phyloP scores from a whole-genome alignment of 2,329 filamentous ascomycete species.

The Didymella keratinophila region DNA sequence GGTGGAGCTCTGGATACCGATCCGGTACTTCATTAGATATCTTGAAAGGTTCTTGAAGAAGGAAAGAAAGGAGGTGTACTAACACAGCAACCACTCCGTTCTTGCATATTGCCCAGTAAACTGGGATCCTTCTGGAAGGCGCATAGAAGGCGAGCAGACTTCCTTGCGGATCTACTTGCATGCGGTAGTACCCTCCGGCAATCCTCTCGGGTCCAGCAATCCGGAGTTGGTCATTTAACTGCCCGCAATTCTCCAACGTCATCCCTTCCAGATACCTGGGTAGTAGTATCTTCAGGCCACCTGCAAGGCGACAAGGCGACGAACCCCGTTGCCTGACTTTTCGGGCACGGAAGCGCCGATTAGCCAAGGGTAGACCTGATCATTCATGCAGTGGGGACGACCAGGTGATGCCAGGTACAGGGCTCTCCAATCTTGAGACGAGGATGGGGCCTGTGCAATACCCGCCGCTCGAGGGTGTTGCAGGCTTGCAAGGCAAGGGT shows the following conservation, averaged over 20 bases:
- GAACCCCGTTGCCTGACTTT: slow-evolving; percentile 13
- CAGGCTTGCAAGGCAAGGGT: slow-evolving; percentile 7
- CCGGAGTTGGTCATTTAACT: slow-evolving; percentile 6
- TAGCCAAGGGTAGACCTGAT: slow-evolving; percentile 7
- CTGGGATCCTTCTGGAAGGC: slow-evolving; percentile 16
- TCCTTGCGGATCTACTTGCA: slow-evolving; percentile 8
- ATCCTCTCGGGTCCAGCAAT: slow-evolving; percentile 6
- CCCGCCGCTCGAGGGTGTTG: slow-evolving; percentile 8
- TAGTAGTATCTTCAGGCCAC: slow-evolving; percentile 7
- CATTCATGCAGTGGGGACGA: slow-evolving; percentile 18
- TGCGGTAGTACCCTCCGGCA: slow-evolving; percentile 4
- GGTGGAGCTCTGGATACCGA: neutral
- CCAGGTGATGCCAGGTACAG: slow-evolving; percentile 1
- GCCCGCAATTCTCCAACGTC: slow-evolving; percentile 12
- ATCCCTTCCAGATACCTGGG: slow-evolving; percentile 5
- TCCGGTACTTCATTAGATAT: neutral
- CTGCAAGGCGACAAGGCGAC: slow-evolving; percentile 11
- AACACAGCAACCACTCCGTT: slow-evolving; percentile 10
- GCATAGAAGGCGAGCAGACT: slow-evolving; percentile 10
- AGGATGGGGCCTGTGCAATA: slow-evolving; percentile 13
- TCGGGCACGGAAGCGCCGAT: slow-evolving; percentile 8
- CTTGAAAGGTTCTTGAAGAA: neutral
- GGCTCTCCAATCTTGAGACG: slow-evolving; percentile 17
- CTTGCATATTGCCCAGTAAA: slow-evolving; percentile 22
- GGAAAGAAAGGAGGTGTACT: slow-evolving; percentile 12